These are phyloP conservation scores for Chlamydomonas reinhardtii DNA, from an alignment of 163 green algal genomes.

Conservation along the genomic window DNA sequence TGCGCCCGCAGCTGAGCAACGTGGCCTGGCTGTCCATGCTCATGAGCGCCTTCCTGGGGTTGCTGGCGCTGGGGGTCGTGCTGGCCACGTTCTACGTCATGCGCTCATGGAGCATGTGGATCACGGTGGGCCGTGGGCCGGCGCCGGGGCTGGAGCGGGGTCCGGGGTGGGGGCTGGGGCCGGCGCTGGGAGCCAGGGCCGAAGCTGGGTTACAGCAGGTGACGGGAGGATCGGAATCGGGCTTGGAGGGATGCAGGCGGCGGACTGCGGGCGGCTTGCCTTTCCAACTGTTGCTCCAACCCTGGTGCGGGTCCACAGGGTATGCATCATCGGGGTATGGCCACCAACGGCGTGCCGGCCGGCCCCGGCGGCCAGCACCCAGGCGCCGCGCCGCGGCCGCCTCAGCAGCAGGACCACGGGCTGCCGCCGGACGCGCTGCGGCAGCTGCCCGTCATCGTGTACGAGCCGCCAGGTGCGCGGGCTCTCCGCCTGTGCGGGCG, in stretches of 20 bases:
- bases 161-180: neutral
- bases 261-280: too few species aligned
- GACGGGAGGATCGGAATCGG: too few species aligned
- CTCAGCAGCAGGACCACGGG: constrained; percentile 53
- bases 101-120: constrained; percentile 64
- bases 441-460: constrained; percentile 82
- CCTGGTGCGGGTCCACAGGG: neutral
- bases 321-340: neutral
- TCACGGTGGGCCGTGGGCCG: constrained; percentile 38
- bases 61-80: constrained; percentile 84
- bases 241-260: too few species aligned
- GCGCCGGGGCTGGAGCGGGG: neutral
- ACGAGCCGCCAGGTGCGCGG: constrained; percentile 57
- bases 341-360: too few species aligned
- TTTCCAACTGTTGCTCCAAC: too few species aligned
- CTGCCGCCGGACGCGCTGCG: constrained; percentile 76
- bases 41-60: constrained; percentile 79
- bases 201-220: too few species aligned
- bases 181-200: neutral
- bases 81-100: constrained; percentile 86
- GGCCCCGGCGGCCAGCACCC: neutral
- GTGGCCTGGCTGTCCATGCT: constrained; percentile 79
- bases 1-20: constrained; percentile 28
- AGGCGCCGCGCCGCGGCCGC: neutral
- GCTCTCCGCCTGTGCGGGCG: too few species aligned